Conservation (phyloP, 805 yeast genomes). For the Komagataella pseudopastoris region DNA sequence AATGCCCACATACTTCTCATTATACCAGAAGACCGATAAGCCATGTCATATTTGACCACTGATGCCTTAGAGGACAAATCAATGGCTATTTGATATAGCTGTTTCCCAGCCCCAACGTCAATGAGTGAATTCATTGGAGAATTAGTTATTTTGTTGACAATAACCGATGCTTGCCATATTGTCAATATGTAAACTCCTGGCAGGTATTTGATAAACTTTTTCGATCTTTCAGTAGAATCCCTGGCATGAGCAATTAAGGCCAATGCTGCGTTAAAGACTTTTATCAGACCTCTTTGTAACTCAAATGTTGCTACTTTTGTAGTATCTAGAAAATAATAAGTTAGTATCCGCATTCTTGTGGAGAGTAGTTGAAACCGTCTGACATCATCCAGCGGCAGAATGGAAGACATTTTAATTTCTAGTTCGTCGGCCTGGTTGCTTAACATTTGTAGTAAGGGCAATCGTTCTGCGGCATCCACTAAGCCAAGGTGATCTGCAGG, state of each 20-base stretch:
- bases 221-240: constrained; percentile 42
- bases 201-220: constrained; percentile 55
- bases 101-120: constrained; percentile 61
- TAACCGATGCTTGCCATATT: constrained; percentile 87
- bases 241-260: constrained; percentile 57
- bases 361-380: constrained; percentile 57
- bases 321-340: constrained; percentile 71
- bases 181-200: constrained; percentile 76
- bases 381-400: constrained; percentile 46
- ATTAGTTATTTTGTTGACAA: constrained; percentile 66
- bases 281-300: constrained; percentile 57
- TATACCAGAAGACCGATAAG: constrained; percentile 85
- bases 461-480: constrained; percentile 53
- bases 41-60: constrained; percentile 80
- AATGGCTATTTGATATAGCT: constrained; percentile 54
- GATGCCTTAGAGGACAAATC: constrained; percentile 66
- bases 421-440: constrained; percentile 64
- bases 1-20: constrained; percentile 92
- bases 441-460: constrained; percentile 62
- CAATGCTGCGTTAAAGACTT: constrained; percentile 70
- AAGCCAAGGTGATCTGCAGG: constrained; percentile 53
- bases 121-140: constrained; percentile 56
- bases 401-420: constrained; percentile 36
- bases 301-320: constrained; percentile 37
- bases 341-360: constrained; percentile 68